Percentiles rank a stretch among this genome's conserved stretches.
Evolutionary conservation across 495 filamentous ascomycete species (phyloP).

Genomic region (Cercophora scortea): DNA sequence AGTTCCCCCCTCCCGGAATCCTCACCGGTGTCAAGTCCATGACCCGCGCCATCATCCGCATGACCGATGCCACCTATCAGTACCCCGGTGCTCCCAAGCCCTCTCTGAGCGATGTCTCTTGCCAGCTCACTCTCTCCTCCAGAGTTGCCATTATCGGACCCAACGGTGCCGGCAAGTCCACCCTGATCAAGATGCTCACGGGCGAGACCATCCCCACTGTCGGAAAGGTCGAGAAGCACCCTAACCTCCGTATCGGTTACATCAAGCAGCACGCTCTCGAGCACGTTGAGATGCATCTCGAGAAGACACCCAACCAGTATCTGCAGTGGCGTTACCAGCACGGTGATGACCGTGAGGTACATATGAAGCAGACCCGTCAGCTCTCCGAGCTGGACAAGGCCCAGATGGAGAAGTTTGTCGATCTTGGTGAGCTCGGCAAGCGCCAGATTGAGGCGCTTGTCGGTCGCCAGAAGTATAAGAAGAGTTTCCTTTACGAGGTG

Average conservation of each 20-base stretch:
- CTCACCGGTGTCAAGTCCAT: slow-evolving; percentile 89
- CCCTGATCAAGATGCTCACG: slow-evolving; percentile 95
- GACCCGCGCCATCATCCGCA: slow-evolving; percentile 89
- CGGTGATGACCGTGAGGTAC: slow-evolving; percentile 92
- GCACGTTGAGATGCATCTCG: slow-evolving; percentile 98
- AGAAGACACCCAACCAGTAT: slow-evolving; percentile 98
- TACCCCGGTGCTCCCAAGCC: slow-evolving; percentile 84
- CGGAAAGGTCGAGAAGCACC: slow-evolving; percentile 95
- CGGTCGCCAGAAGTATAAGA: slow-evolving; percentile 98
- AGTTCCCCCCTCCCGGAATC: slow-evolving; percentile 93
- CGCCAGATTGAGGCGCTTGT: slow-evolving; percentile 82
- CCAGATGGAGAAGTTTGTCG: slow-evolving; percentile 84
- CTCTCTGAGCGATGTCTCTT: slow-evolving; percentile 78
- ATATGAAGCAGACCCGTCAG: slow-evolving; percentile 93
- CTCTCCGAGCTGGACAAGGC: slow-evolving; percentile 75
- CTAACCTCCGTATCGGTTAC: slow-evolving; percentile 97
- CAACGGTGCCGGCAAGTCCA: slow-evolving; percentile 98
- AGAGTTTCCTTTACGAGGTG: slow-evolving; percentile 98
- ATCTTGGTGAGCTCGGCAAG: slow-evolving; percentile 72
- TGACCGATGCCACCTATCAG: slow-evolving; percentile 83
- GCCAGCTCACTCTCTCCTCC: slow-evolving; percentile 79
- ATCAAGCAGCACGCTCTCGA: slow-evolving; percentile 99
- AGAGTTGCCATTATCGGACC: slow-evolving; percentile 92
- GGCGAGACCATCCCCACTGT: slow-evolving; percentile 82
- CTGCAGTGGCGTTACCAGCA: slow-evolving; percentile 97